Conservation (phyloP, 2,329 filamentous ascomycete genomes). For the Cyanodermella asteris region DNA sequence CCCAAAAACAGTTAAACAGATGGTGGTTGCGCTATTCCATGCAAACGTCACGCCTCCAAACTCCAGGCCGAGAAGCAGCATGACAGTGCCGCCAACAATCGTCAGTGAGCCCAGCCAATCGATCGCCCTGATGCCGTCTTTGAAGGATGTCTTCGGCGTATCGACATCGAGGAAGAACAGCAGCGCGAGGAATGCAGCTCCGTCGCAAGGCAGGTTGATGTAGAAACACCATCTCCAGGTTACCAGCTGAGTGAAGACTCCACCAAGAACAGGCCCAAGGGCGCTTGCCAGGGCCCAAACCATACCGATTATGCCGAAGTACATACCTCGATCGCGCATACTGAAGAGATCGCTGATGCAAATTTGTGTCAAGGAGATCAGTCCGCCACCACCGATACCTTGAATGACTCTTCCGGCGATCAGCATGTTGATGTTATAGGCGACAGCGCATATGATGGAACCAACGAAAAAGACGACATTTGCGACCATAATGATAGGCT, state of each 20-base stretch:
- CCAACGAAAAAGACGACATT: constrained; percentile 41
- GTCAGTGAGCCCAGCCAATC: constrained; percentile 41
- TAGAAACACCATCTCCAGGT: constrained; percentile 41
- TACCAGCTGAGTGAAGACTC: constrained; percentile 35
- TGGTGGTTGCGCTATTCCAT: constrained; percentile 52
- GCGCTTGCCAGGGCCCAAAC: constrained; percentile 40
- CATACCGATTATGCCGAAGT: constrained; percentile 39
- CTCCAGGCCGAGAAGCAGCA: constrained; percentile 70
- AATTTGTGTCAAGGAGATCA: constrained; percentile 43
- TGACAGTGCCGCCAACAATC: constrained; percentile 57
- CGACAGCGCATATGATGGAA: constrained; percentile 36
- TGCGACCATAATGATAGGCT: constrained; percentile 36
- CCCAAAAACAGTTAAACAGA: constrained; percentile 61
- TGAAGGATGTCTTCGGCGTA: constrained; percentile 35
- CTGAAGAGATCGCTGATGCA: constrained; percentile 42
- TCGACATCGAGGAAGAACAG: constrained; percentile 39
- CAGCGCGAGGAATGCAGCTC: constrained; percentile 34
- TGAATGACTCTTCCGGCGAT: constrained; percentile 40
- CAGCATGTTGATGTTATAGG: constrained; percentile 38
- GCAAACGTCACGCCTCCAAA: constrained; percentile 58
- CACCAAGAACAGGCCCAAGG: constrained; percentile 39
- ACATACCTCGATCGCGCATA: constrained; percentile 34
- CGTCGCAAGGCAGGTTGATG: constrained; percentile 40
- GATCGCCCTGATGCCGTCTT: constrained; percentile 35
- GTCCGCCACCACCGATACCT: constrained; percentile 39